These are phyloP conservation scores for Kwoniella pini DNA, from an alignment of 768 basidiomycete species.

Conservation along the genomic window DNA sequence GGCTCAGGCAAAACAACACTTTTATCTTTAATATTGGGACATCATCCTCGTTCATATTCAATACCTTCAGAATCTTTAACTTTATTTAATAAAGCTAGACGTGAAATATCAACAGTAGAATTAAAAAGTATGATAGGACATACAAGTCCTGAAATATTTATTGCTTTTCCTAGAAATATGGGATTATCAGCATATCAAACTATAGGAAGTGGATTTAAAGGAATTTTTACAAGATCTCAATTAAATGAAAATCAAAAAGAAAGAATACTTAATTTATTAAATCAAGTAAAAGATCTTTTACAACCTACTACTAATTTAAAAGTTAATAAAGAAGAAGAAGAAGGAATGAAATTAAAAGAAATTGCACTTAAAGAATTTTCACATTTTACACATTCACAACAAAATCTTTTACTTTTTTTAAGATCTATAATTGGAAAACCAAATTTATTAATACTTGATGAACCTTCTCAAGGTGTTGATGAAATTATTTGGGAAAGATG, in stretches of 20 bases:
- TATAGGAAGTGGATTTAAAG: slow-evolving; percentile 83
- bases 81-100: slow-evolving; percentile 67
- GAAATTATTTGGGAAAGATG: slow-evolving; percentile 70
- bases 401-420: slow-evolving; percentile 78
- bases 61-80: slow-evolving; percentile 60
- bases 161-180: slow-evolving; percentile 78
- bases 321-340: not conserved
- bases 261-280: slow-evolving; percentile 64
- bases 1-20: slow-evolving; percentile 96
- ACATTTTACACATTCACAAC: slow-evolving; percentile 70
- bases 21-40: slow-evolving; percentile 82
- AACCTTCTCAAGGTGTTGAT: slow-evolving; percentile 93
- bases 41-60: slow-evolving; percentile 92
- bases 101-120: slow-evolving; percentile 66
- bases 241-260: slow-evolving; percentile 57
- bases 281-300: slow-evolving; percentile 58
- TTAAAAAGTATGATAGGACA: slow-evolving; percentile 70
- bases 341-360: slow-evolving; percentile 31
- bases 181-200: slow-evolving; percentile 72
- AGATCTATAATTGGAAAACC: slow-evolving; percentile 77
- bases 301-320: slow-evolving; percentile 5
- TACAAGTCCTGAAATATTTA: slow-evolving; percentile 84
- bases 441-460: slow-evolving; percentile 79
- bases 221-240: slow-evolving; percentile 67
- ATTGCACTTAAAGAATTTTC: slow-evolving; percentile 65